Percentiles rank a stretch among this genome's conserved stretches.
Conservation (phyloP, 257 asterid genomes). For the Ballota nigra region DNA sequence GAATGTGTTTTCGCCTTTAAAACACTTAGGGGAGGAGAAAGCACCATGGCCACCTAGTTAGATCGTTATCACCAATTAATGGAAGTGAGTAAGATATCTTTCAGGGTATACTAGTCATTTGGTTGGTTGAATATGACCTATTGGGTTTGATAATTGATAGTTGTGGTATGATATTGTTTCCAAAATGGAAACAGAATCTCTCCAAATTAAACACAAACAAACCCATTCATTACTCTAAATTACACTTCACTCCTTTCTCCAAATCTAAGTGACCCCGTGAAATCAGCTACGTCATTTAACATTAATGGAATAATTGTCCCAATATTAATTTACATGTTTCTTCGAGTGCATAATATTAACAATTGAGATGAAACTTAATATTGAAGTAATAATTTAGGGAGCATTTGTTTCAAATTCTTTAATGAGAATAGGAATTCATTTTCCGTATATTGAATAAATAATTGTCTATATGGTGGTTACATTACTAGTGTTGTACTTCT, state of each 20-base stretch:
- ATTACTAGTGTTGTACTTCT: too few relatives aligned
- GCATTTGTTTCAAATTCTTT: too few relatives aligned
- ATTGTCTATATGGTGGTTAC: too few relatives aligned
- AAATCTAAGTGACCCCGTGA: constrained; percentile 14
- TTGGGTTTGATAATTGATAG: neutral
- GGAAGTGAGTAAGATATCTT: neutral
- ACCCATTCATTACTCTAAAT: neutral
- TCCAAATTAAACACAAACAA: neutral
- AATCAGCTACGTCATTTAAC: constrained; percentile 8
- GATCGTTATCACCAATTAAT: neutral
- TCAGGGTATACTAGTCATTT: constrained; percentile 1
- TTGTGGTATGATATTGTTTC: constrained; percentile 4
- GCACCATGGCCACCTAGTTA: too few relatives aligned
- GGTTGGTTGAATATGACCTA: neutral
- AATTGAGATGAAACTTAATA: too few relatives aligned
- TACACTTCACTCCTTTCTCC: constrained; percentile 16
- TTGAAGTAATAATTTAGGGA: too few relatives aligned
- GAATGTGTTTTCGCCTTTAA: too few relatives aligned
- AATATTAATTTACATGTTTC: neutral
- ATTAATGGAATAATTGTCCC: neutral
- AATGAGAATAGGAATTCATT: too few relatives aligned
- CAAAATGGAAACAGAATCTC: constrained; percentile 12
- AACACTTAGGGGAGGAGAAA: neutral
- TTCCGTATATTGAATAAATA: too few relatives aligned
- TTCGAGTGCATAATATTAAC: too few relatives aligned